phyloP scores from a whole-genome alignment of 176 grass and related monocot genomes.

The Ensete glaucum region DNA sequence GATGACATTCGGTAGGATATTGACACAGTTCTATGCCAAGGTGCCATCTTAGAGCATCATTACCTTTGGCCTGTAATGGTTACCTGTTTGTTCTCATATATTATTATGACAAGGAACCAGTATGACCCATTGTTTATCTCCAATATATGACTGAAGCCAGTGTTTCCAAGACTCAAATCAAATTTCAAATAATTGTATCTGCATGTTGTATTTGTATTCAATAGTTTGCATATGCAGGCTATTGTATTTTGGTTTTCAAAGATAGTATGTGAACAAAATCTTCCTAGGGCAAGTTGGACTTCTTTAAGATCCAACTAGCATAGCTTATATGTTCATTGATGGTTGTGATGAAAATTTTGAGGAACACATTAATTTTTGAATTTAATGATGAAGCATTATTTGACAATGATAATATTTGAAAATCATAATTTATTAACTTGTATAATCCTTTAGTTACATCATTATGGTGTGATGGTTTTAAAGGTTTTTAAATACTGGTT shows the following conservation, averaged over 20 bases:
- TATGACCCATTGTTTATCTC: not conserved
- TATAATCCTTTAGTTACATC: not conserved
- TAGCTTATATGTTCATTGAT: no score
- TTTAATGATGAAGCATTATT: not conserved
- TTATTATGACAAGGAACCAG: not conserved
- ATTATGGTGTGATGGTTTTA: not conserved
- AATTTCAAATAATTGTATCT: not conserved
- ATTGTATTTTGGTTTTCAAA: not conserved
- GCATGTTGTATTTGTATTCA: not conserved
- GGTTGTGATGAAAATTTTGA: not conserved
- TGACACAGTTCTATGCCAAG: not conserved
- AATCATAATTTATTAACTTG: not conserved
- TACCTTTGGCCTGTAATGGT: not conserved
- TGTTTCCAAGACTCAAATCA: not conserved
- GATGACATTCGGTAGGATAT: not conserved
- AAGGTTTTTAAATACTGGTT: not conserved
- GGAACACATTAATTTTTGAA: not conserved
- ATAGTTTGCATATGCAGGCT: not conserved
- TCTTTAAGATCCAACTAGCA: not conserved
- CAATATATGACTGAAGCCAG: not conserved
- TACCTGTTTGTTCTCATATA: not conserved
- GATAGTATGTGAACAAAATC: not conserved
- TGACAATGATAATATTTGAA: not conserved
- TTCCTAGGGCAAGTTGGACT: not conserved
- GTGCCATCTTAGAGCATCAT: not conserved